These are phyloP conservation scores for Coriaria nepalensis DNA, from an alignment of 306 rosid genomes.

Conservation along the genomic window DNA sequence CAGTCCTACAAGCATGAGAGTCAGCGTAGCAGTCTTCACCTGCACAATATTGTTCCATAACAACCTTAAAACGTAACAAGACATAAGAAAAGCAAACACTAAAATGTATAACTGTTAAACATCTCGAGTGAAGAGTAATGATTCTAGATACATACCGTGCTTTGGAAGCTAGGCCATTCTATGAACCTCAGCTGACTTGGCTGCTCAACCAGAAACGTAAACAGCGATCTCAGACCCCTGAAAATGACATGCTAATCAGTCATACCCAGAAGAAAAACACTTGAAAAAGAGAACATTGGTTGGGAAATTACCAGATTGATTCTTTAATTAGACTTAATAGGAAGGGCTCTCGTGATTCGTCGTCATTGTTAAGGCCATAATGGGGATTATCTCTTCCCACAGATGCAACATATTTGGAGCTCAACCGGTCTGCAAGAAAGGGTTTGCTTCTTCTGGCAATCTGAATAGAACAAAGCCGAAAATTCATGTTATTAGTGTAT, in stretches of 20 bases:
- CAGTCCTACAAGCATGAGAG: conserved; percentile 69
- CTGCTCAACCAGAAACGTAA: conserved; percentile 62
- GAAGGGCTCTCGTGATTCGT: conserved; percentile 44
- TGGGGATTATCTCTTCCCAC: conserved; percentile 30
- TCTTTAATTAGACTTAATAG: conserved; percentile 39
- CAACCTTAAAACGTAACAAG: background rate
- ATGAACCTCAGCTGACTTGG: conserved; percentile 82
- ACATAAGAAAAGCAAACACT: too few species aligned
- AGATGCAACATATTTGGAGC: conserved; percentile 18
- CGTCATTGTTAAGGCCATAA: conserved; percentile 25
- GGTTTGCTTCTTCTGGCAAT: conserved; percentile 7
- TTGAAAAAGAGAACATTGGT: background rate
- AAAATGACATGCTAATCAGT: conserved; percentile 5
- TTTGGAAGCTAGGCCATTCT: conserved; percentile 75
- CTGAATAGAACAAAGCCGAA: conserved; percentile 24
- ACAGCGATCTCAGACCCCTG: conserved; percentile 48
- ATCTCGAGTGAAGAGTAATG: background rate
- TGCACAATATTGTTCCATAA: conserved; percentile 22
- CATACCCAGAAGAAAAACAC: background rate
- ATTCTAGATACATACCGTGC: conserved; percentile 39
- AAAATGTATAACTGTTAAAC: too few species aligned
- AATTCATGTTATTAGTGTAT: conserved; percentile 8
- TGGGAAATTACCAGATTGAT: conserved; percentile 29
- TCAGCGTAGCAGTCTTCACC: conserved; percentile 69
- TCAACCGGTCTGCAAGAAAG: conserved; percentile 14